Percentiles rank a stretch among this genome's conserved stretches.
These are phyloP conservation scores for Paecilomyces variotii DNA, from an alignment of 2,329 filamentous ascomycete species.

Conservation along the genomic window DNA sequence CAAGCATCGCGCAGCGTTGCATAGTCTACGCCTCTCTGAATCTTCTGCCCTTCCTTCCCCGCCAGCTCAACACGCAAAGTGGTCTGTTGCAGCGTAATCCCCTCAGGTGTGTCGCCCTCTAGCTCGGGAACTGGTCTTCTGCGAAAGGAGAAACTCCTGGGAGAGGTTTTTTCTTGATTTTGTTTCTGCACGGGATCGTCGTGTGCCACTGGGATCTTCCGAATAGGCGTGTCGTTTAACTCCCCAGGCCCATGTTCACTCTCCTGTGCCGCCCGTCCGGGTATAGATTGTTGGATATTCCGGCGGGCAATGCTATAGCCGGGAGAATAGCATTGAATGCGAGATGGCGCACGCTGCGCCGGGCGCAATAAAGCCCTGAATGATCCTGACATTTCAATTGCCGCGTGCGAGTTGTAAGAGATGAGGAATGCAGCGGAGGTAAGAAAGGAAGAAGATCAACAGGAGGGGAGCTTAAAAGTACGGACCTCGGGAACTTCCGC, in stretches of 20 bases:
- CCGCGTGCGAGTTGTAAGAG: neutral
- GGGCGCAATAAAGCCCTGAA: slow-evolving; percentile 6
- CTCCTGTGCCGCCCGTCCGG: neutral
- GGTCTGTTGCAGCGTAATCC: neutral
- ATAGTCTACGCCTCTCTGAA: slow-evolving; percentile 1
- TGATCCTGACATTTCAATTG: slow-evolving; percentile 4
- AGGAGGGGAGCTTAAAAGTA: neutral
- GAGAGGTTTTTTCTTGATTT: no score
- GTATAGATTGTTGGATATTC: neutral
- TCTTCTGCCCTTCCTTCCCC: neutral
- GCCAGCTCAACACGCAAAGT: neutral
- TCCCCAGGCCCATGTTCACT: neutral
- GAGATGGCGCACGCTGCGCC: neutral
- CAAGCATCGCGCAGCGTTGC: slow-evolving; percentile 48
- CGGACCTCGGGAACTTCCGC: slow-evolving; percentile 1
- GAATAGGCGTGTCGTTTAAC: neutral
- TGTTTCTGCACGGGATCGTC: neutral
- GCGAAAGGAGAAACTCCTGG: neutral
- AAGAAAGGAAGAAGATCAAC: neutral
- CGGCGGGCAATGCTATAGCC: neutral
- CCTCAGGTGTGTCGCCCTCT: neutral
- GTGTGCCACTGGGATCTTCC: neutral
- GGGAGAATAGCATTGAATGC: neutral
- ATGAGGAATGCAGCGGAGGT: neutral
- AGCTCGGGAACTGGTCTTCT: neutral